phyloP scores from a whole-genome alignment of 495 filamentous ascomycete genomes.

The Alectoria sarmentosa region DNA sequence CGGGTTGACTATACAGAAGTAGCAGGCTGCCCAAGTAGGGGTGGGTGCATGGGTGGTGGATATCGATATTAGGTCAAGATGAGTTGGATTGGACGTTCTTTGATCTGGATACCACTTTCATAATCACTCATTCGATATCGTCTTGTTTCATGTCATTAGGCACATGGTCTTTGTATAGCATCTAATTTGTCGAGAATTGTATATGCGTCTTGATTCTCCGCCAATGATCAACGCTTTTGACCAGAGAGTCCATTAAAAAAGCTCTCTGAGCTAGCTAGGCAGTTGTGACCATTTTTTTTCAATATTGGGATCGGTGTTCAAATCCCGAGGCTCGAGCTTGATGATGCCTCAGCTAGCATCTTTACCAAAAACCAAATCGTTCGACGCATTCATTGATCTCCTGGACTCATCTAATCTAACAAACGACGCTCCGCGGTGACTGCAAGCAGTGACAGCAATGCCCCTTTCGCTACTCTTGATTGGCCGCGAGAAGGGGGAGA shows the following conservation, averaged over 20 bases:
- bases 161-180: not conserved
- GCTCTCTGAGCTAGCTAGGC: not conserved
- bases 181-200: not conserved
- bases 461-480: constrained; percentile 2
- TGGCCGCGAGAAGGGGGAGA: constrained; percentile 12
- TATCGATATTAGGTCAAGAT: not conserved
- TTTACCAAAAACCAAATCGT: too few relatives aligned
- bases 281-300: not conserved
- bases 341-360: too few relatives aligned
- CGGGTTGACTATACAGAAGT: constrained; percentile 3
- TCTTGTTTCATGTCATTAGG: not conserved
- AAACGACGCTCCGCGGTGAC: not conserved
- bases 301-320: too few relatives aligned
- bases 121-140: not conserved
- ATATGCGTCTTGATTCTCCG: not conserved
- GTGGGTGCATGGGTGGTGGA: not conserved
- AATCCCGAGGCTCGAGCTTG: too few relatives aligned
- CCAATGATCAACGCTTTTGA: not conserved
- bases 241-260: not conserved
- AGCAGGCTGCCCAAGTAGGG: not conserved
- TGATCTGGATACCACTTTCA: not conserved
- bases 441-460: constrained; percentile 4
- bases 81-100: constrained; percentile 8
- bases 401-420: too few relatives aligned
- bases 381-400: too few relatives aligned